Conservation (phyloP, 768 basidiomycete species). For the Podaxis rugospora region DNA sequence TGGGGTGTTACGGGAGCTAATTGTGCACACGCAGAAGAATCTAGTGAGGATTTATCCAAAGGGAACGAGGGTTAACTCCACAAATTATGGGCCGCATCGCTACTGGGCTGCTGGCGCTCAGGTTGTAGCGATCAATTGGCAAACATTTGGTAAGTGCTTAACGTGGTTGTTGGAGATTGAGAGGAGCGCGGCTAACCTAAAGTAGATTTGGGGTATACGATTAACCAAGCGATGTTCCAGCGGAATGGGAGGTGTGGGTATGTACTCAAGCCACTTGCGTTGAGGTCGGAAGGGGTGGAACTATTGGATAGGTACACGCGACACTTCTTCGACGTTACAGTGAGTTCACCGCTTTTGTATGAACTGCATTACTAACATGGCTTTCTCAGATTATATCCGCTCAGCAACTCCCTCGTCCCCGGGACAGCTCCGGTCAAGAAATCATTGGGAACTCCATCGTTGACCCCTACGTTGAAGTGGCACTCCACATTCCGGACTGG, state of each 20-base stretch:
- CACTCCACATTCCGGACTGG: slow-evolving; percentile 78
- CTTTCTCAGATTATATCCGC: slow-evolving; percentile 57
- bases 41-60: slow-evolving; percentile 85
- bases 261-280: slow-evolving; percentile 80
- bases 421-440: slow-evolving; percentile 65
- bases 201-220: slow-evolving; percentile 81
- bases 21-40: slow-evolving; percentile 84
- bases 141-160: slow-evolving; percentile 74
- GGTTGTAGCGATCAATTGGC: slow-evolving; percentile 95
- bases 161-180: background rate
- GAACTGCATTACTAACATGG: background rate
- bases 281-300: slow-evolving; percentile 64
- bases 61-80: slow-evolving; percentile 73
- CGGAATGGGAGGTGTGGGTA: slow-evolving; percentile 87
- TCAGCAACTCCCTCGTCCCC: slow-evolving; percentile 82
- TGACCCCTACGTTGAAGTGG: slow-evolving; percentile 70
- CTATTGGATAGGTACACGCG: slow-evolving; percentile 46
- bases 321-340: slow-evolving; percentile 63
- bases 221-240: slow-evolving; percentile 96
- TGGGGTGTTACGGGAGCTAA: slow-evolving; percentile 51
- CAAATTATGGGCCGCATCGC: slow-evolving; percentile 84
- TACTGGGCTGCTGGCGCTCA: slow-evolving; percentile 91
- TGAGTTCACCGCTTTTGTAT: slow-evolving; percentile 20
- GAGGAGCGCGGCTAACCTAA: background rate
- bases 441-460: slow-evolving; percentile 45